phyloP scores from a whole-genome alignment of 192 early-diverging fungal species.

The Tieghemiomyces parasiticus region DNA sequence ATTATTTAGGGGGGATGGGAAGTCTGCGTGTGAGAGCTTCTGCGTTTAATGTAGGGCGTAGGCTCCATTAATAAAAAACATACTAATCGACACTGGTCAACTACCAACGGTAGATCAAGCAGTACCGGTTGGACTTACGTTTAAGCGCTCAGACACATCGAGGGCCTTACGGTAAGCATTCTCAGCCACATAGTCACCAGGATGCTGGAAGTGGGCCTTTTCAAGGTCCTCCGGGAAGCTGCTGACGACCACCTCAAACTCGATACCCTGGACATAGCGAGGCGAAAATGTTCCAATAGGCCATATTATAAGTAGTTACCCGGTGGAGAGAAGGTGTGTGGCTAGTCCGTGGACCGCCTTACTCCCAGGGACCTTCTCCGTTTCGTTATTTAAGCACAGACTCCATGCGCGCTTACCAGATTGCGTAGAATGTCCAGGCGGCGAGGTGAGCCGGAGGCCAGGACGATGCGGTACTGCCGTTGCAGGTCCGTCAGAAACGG shows the following conservation, averaged over 20 bases:
- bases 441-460: slow-evolving; percentile 70
- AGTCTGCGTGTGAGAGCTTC: too few species aligned
- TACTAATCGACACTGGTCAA: too few species aligned
- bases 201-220: slow-evolving; percentile 38
- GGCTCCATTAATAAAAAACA: too few species aligned
- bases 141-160: slow-evolving; percentile 43
- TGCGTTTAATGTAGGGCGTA: too few species aligned
- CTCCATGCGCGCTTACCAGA: slow-evolving; percentile 23
- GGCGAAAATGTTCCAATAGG: too few species aligned
- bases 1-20: too few species aligned
- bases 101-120: too few species aligned
- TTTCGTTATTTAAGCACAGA: too few species aligned
- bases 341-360: too few species aligned
- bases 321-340: too few species aligned
- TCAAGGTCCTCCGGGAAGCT: slow-evolving; percentile 64
- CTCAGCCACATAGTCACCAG: slow-evolving; percentile 50
- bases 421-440: slow-evolving; percentile 53
- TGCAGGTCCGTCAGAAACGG: slow-evolving; percentile 16
- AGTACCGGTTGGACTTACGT: slow-evolving; percentile 17
- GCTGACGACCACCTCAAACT: slow-evolving; percentile 49
- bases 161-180: slow-evolving; percentile 54
- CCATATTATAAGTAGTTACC: background rate
- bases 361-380: too few species aligned
- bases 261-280: slow-evolving; percentile 30
- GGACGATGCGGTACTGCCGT: slow-evolving; percentile 33